Conservation (phyloP, 768 basidiomycete species). For the Lactarius akahatsu region DNA sequence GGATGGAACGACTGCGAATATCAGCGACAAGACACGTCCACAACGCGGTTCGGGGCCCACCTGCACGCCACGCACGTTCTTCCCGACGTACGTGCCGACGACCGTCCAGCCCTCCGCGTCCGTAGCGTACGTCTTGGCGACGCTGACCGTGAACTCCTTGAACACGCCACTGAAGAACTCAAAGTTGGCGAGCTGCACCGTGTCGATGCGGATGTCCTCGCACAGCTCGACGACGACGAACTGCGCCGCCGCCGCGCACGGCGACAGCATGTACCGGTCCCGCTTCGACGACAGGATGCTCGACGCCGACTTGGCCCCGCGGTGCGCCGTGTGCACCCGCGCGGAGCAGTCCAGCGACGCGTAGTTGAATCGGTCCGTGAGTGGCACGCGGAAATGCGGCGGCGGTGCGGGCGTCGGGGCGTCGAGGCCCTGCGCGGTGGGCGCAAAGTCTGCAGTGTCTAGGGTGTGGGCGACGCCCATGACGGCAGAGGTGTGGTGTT, state of each 20-base stretch:
- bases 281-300: conserved; percentile 86
- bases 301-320: conserved; percentile 75
- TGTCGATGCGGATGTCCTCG: conserved; percentile 96
- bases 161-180: conserved; percentile 98
- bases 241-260: conserved; percentile 64
- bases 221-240: conserved; percentile 96
- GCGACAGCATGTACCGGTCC: conserved; percentile 96
- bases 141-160: conserved; percentile 86
- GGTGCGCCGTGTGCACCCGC: conserved; percentile 82
- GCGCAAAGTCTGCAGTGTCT: not conserved
- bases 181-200: conserved; percentile 93
- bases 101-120: conserved; percentile 46
- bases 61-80: conserved; percentile 90
- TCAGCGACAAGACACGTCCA: not conserved
- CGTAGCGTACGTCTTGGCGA: conserved; percentile 46
- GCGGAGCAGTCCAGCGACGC: conserved; percentile 92
- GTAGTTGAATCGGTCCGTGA: conserved; percentile 91
- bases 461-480: not conserved
- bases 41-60: conserved; percentile 42
- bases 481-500: not conserved
- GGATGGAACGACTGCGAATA: conserved; percentile 68
- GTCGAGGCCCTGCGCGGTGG: not conserved
- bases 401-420: conserved; percentile 38
- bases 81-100: conserved; percentile 83
- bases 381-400: conserved; percentile 69